A percentile compares a stretch with the other conserved stretches of the same genome.
Conservation (phyloP, 176 grass and related monocot genomes). For the Avena eriantha region DNA sequence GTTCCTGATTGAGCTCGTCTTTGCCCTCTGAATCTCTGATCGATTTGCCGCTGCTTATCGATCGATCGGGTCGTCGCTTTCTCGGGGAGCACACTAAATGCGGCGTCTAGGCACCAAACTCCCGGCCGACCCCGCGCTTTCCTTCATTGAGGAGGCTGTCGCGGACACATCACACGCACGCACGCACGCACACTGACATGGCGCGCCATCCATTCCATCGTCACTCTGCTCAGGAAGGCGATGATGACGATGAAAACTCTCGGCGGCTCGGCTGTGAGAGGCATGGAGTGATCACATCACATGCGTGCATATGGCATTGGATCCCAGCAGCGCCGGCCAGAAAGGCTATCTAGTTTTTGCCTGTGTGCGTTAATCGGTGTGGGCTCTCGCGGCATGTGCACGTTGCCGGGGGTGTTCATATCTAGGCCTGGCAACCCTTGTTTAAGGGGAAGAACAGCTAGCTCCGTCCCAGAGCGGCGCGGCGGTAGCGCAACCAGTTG, state of each 20-base stretch:
- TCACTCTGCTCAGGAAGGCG: slow-evolving; percentile 13
- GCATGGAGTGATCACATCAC: slow-evolving; percentile 18
- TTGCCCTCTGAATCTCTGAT: neutral
- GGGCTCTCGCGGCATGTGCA: slow-evolving; percentile 30
- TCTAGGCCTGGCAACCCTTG: neutral
- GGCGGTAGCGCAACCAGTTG: neutral
- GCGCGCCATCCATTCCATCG: slow-evolving; percentile 28
- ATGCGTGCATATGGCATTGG: slow-evolving; percentile 39
- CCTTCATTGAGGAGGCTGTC: neutral
- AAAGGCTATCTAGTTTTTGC: slow-evolving; percentile 14
- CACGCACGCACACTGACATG: neutral
- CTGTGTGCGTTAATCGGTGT: neutral
- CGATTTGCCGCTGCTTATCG: neutral
- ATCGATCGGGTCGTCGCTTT: slow-evolving; percentile 20
- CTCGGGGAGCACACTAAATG: slow-evolving; percentile 30
- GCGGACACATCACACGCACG: neutral
- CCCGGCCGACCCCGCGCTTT: neutral
- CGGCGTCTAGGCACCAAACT: neutral
- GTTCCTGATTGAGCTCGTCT: neutral
- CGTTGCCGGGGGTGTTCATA: slow-evolving; percentile 40
- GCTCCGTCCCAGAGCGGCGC: neutral
- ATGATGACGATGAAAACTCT: neutral
- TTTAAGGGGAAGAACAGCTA: neutral
- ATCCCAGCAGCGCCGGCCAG: slow-evolving; percentile 26
- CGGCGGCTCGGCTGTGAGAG: neutral